Conservation (phyloP, 2,329 filamentous ascomycete genomes). For the Neofusicoccum cordaticola region DNA sequence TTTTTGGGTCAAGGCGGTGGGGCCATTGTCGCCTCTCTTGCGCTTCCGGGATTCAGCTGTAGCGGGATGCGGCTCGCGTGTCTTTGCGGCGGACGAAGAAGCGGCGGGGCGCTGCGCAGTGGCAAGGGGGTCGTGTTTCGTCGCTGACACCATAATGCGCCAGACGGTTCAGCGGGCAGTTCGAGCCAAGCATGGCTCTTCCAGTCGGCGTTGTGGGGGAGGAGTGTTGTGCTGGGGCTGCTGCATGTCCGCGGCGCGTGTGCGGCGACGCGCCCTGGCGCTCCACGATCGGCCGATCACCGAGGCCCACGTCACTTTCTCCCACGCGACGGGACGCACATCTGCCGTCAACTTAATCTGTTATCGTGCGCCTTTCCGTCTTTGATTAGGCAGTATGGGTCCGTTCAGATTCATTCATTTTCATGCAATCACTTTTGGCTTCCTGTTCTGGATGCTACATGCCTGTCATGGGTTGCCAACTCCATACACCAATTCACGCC, state of each 20-base stretch:
- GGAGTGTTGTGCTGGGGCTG: neutral
- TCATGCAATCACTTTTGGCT: constrained; percentile 1
- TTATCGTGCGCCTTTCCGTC: neutral
- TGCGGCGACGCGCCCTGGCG: neutral
- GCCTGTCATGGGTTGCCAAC: neutral
- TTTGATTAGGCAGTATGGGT: neutral
- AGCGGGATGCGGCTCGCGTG: neutral
- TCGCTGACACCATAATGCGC: constrained; percentile 18
- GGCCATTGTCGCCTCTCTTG: constrained; percentile 1
- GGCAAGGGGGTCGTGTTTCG: neutral
- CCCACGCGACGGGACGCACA: neutral
- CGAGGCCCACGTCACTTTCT: constrained; percentile 1
- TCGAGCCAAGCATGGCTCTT: constrained; percentile 14
- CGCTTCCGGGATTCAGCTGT: constrained; percentile 8
- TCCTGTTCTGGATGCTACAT: neutral
- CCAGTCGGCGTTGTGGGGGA: neutral
- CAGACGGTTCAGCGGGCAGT: neutral
- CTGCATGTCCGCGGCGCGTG: constrained; percentile 2
- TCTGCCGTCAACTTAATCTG: neutral
- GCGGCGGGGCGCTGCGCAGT: neutral
- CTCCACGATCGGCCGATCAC: constrained; percentile 11
- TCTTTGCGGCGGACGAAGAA: neutral
- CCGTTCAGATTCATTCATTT: neutral
- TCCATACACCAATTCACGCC: neutral
- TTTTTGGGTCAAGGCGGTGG: neutral